Conservation (phyloP, 1,284 basidiomycete species). For the Boletus sp. region DNA sequence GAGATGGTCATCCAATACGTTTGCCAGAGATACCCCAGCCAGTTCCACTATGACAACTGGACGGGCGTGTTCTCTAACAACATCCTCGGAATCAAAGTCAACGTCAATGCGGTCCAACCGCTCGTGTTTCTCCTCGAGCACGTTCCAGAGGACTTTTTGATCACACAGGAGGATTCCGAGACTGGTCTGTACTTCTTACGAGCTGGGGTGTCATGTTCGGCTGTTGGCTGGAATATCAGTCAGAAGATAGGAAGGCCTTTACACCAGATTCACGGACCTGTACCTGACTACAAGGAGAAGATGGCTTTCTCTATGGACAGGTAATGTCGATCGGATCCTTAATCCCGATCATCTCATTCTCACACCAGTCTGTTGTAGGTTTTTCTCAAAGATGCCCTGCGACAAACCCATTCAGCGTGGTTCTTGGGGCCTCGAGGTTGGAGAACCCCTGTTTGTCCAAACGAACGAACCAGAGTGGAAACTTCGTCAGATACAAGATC, state of each 20-base stretch:
- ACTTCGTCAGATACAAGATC: slow-evolving; percentile 32
- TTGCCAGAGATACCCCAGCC: slow-evolving; percentile 44
- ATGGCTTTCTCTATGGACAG: slow-evolving; percentile 47
- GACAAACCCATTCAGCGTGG: slow-evolving; percentile 49
- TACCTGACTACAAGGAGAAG: slow-evolving; percentile 48
- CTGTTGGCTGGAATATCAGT: slow-evolving; percentile 45
- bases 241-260: slow-evolving; percentile 46
- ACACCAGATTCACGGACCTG: slow-evolving; percentile 42
- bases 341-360: slow-evolving; percentile 1
- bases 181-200: slow-evolving; percentile 42
- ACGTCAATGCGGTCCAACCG: slow-evolving; percentile 33
- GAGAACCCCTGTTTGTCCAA: slow-evolving; percentile 44
- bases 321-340: slow-evolving; percentile 24
- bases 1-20: slow-evolving; percentile 49
- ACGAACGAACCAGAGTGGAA: slow-evolving; percentile 35
- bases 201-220: slow-evolving; percentile 43
- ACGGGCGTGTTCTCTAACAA: slow-evolving; percentile 40
- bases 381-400: slow-evolving; percentile 43
- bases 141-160: slow-evolving; percentile 48
- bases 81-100: slow-evolving; percentile 37
- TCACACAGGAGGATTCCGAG: slow-evolving; percentile 38
- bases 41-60: slow-evolving; percentile 36
- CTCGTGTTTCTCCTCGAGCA: slow-evolving; percentile 44
- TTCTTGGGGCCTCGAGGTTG: slow-evolving; percentile 48
- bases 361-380: slow-evolving; percentile 30